phyloP scores from a whole-genome alignment of 306 rosid genomes.

The Vigna mungo region DNA sequence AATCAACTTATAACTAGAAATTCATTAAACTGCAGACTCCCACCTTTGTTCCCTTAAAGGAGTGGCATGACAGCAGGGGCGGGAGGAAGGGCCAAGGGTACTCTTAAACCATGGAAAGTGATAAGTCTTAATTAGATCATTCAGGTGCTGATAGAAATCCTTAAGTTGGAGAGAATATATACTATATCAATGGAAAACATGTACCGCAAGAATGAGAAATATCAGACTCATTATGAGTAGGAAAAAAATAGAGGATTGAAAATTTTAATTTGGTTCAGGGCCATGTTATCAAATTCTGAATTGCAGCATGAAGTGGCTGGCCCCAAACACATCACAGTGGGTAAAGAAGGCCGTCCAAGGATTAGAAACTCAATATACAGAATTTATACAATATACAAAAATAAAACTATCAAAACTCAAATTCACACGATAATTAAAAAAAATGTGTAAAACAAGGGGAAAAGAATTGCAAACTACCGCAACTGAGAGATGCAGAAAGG shows the following conservation, averaged over 20 bases:
- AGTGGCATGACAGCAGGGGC: background rate
- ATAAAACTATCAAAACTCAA: background rate
- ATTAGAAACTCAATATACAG: background rate
- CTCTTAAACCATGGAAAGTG: constrained; percentile 28
- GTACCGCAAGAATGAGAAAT: constrained; percentile 27
- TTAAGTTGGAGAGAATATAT: constrained; percentile 10
- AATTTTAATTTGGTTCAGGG: constrained; percentile 1
- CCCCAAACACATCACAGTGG: background rate
- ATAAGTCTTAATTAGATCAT: background rate
- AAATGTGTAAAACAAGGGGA: background rate
- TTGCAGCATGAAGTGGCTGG: background rate
- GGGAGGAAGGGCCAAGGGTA: background rate
- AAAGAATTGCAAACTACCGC: background rate
- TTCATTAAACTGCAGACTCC: constrained; percentile 5
- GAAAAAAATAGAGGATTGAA: background rate
- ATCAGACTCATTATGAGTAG: constrained; percentile 18
- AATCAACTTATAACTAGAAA: constrained; percentile 2
- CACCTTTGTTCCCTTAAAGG: background rate
- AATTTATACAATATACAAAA: background rate
- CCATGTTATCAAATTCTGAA: background rate
- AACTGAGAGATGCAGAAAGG: background rate
- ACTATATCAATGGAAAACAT: constrained; percentile 5
- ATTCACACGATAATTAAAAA: background rate
- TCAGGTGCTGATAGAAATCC: too few species aligned
- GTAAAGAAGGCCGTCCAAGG: background rate